These are phyloP conservation scores for Pseudogymnoascus sp. DNA, from an alignment of 2,329 filamentous ascomycete species.

Conservation along the genomic window DNA sequence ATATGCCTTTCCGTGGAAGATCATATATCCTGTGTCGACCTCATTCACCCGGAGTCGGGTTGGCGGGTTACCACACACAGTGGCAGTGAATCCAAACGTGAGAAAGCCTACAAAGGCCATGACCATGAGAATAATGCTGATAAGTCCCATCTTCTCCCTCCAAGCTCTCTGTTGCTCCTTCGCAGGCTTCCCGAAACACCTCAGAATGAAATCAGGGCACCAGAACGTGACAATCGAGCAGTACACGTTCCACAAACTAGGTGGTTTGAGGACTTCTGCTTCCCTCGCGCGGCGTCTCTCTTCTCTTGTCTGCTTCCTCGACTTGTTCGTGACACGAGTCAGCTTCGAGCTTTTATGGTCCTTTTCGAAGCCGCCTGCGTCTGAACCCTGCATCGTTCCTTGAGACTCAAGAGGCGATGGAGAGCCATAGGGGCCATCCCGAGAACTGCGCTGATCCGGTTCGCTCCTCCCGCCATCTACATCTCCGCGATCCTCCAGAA, in stretches of 20 bases:
- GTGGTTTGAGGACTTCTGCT: slow-evolving; percentile 57
- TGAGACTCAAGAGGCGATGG: slow-evolving; percentile 16
- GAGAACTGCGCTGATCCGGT: slow-evolving; percentile 25
- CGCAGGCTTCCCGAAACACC: slow-evolving; percentile 75
- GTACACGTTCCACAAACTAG: slow-evolving; percentile 91
- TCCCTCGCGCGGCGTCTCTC: slow-evolving; percentile 50
- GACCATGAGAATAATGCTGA: slow-evolving; percentile 85
- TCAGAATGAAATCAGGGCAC: slow-evolving; percentile 77
- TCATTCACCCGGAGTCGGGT: slow-evolving; percentile 73
- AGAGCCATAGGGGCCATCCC: slow-evolving; percentile 24
- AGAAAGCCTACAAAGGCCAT: slow-evolving; percentile 87
- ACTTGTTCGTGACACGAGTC: slow-evolving; percentile 37
- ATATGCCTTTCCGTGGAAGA: slow-evolving; percentile 89
- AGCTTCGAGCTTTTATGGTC: neutral
- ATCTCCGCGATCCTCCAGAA: slow-evolving; percentile 68
- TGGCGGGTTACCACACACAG: slow-evolving; percentile 69
- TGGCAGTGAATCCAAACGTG: slow-evolving; percentile 90
- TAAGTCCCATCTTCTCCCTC: slow-evolving; percentile 95
- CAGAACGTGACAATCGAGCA: slow-evolving; percentile 92
- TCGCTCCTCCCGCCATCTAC: slow-evolving; percentile 24
- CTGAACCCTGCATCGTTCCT: neutral
- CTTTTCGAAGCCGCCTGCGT: neutral
- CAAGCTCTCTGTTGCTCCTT: slow-evolving; percentile 87
- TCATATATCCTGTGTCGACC: slow-evolving; percentile 78
- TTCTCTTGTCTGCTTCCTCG: slow-evolving; percentile 58